Evolutionary conservation across 306 rosid genomes (phyloP).

Genomic region (Castanospermum australe): DNA sequence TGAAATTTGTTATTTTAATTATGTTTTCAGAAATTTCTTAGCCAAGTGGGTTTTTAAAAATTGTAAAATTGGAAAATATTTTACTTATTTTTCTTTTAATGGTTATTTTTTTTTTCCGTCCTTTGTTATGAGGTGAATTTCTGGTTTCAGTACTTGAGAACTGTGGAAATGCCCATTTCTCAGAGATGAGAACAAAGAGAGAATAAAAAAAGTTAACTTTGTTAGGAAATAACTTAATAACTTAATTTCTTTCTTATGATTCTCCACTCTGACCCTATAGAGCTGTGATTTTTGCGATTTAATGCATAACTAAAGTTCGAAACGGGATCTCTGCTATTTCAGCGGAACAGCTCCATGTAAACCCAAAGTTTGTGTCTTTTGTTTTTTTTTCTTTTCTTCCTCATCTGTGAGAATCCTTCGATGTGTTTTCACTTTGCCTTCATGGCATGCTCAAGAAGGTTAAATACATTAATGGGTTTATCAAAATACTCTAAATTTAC

Average conservation of each 20-base stretch:
- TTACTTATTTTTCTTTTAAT: constrained; percentile 24
- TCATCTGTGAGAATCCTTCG: constrained; percentile 13
- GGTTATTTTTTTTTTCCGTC: background rate
- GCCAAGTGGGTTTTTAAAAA: background rate
- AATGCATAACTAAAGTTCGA: background rate
- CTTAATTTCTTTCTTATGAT: constrained; percentile 26
- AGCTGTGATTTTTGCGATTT: background rate
- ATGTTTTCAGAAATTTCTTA: background rate
- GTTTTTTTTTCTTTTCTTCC: background rate
- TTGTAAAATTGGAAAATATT: background rate
- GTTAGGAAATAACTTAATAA: constrained; percentile 6
- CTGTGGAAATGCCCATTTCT: background rate
- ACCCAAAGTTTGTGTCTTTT: background rate
- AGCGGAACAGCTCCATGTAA: background rate
- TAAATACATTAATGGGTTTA: constrained; percentile 9
- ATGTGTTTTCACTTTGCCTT: constrained; percentile 29
- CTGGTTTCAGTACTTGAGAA: constrained; percentile 23
- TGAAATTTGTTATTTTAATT: constrained; percentile 1
- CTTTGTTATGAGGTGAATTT: constrained; percentile 23
- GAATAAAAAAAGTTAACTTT: background rate
- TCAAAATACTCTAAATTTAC: no score
- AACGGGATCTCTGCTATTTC: constrained; percentile 19
- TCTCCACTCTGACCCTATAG: background rate
- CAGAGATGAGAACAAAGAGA: background rate
- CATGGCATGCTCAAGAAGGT: constrained; percentile 25